Conservation (phyloP, 2,329 filamentous ascomycete species). For the Ceratocystis ficicola region DNA sequence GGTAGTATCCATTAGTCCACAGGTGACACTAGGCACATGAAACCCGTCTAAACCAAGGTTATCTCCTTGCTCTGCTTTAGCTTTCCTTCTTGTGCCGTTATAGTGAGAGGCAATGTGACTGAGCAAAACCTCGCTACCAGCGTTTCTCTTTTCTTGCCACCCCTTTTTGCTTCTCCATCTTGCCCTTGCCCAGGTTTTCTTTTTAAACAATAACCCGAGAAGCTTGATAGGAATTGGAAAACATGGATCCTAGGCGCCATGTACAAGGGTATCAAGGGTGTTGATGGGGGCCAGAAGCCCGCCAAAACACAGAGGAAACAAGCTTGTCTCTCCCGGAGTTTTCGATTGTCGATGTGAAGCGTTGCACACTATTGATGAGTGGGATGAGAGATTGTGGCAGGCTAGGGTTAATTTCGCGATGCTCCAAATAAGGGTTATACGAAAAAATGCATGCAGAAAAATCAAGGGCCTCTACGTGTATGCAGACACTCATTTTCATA, state of each 20-base stretch:
- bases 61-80: neutral
- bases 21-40: constrained; percentile 1
- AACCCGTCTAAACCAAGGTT: constrained; percentile 2
- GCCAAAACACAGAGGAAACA: constrained; percentile 1
- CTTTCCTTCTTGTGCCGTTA: neutral
- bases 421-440: too few species aligned
- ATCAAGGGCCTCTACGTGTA: too few species aligned
- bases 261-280: neutral
- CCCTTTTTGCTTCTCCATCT: neutral
- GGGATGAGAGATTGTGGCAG: neutral
- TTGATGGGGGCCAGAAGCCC: neutral
- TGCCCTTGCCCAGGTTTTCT: neutral
- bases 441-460: too few species aligned
- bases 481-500: too few species aligned
- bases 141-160: neutral
- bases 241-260: neutral
- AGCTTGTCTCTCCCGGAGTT: neutral
- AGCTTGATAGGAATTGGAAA: neutral
- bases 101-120: neutral
- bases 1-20: neutral
- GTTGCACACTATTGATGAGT: neutral
- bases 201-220: neutral
- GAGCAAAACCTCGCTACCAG: neutral
- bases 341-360: too few species aligned
- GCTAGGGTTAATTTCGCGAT: too few species aligned